Evolutionary conservation across 148 eudicot species (phyloP).

Genomic region (Talinum fruticosum): DNA sequence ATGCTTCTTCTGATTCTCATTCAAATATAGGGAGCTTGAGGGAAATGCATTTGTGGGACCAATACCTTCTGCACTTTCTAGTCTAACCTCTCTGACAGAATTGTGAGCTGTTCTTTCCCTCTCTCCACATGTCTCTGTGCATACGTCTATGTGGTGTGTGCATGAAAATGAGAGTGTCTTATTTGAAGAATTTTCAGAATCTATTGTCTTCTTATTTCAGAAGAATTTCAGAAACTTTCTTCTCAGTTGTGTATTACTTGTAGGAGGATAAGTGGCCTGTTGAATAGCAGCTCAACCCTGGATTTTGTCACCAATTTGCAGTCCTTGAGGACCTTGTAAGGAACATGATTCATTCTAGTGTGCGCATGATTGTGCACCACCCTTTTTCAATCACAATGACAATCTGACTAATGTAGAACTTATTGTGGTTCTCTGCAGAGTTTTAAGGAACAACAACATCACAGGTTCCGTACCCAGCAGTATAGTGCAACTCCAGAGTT

Average conservation of each 20-base stretch:
- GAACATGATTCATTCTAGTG: conserved; percentile 9
- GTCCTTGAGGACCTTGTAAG: conserved; percentile 55
- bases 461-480: conserved; percentile 61
- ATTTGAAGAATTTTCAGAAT: no score
- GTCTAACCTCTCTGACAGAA: conserved; percentile 38
- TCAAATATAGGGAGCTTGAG: conserved; percentile 47
- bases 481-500: conserved; percentile 40
- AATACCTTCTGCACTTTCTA: conserved; percentile 52
- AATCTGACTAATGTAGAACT: neutral
- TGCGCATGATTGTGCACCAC: no score
- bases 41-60: conserved; percentile 63
- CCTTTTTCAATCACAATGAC: neutral
- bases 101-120: conserved; percentile 41
- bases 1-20: neutral
- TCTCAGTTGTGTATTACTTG: conserved; percentile 4
- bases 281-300: conserved; percentile 59
- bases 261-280: conserved; percentile 77
- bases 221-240: neutral
- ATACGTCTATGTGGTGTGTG: neutral
- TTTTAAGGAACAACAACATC: conserved; percentile 67
- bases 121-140: neutral
- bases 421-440: conserved; percentile 33
- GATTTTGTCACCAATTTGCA: conserved; percentile 47
- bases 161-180: no score
- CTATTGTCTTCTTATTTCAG: no score